These are phyloP conservation scores for Termitomyces bulborhizus DNA, from an alignment of 768 basidiomycete genomes.

Conservation along the genomic window DNA sequence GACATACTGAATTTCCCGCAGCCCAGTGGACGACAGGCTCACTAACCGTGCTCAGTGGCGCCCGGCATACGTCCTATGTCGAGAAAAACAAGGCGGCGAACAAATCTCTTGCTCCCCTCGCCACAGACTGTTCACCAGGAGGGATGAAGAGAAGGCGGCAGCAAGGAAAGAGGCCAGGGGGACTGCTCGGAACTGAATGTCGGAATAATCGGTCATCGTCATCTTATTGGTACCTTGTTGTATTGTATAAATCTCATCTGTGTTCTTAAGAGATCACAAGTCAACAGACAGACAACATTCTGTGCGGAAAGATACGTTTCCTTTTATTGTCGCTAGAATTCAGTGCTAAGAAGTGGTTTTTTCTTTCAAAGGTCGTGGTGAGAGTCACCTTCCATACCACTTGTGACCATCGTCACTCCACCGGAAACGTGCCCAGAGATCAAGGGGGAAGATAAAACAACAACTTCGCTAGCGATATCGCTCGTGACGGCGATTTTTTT, in stretches of 20 bases:
- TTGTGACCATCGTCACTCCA: conserved; percentile 63
- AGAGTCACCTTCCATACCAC: conserved; percentile 68
- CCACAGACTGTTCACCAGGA: conserved; percentile 78
- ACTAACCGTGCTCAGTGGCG: conserved; percentile 79
- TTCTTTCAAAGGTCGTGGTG: background rate
- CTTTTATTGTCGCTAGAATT: background rate
- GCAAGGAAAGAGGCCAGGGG: conserved; percentile 37
- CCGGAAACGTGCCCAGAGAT: conserved; percentile 71
- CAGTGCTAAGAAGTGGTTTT: background rate
- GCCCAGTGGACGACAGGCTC: conserved; percentile 79
- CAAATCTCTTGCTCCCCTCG: conserved; percentile 66
- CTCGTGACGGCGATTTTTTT: conserved; percentile 58
- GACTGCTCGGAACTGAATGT: conserved; percentile 16
- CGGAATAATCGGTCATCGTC: conserved; percentile 14
- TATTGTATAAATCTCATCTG: conserved; percentile 3
- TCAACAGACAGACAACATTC: background rate
- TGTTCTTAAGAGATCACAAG: conserved; percentile 1
- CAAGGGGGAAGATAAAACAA: conserved; percentile 49
- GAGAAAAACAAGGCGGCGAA: conserved; percentile 91
- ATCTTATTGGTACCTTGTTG: background rate
- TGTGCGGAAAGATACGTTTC: background rate
- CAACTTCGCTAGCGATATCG: conserved; percentile 64
- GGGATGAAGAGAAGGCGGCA: conserved; percentile 68
- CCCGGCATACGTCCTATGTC: conserved; percentile 87
- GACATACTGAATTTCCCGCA: conserved; percentile 59